These are phyloP conservation scores for Leccinum subfulvum DNA, from an alignment of 1,284 basidiomycete genomes.

Conservation along the genomic window DNA sequence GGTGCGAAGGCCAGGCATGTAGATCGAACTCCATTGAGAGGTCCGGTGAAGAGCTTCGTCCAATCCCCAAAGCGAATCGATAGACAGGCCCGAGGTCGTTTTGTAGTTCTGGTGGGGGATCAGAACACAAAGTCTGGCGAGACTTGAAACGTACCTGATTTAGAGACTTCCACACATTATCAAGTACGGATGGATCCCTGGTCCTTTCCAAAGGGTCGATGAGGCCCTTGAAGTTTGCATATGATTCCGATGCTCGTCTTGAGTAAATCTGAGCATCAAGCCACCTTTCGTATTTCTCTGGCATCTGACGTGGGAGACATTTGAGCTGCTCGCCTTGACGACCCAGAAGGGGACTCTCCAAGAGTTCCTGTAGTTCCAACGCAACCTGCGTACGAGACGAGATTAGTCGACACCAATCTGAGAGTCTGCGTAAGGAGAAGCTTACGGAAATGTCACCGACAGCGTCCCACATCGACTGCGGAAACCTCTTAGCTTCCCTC, in stretches of 20 bases:
- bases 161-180: slow-evolving; percentile 63
- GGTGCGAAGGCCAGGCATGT: slow-evolving; percentile 31
- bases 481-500: slow-evolving; percentile 67
- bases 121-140: background rate
- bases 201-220: slow-evolving; percentile 59
- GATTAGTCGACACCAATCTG: background rate
- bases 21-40: slow-evolving; percentile 60
- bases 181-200: slow-evolving; percentile 46
- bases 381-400: slow-evolving; percentile 42
- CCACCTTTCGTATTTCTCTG: slow-evolving; percentile 61
- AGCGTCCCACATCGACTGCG: slow-evolving; percentile 73
- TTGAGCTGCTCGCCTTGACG: slow-evolving; percentile 51
- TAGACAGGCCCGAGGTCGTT: slow-evolving; percentile 45
- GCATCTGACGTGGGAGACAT: slow-evolving; percentile 47
- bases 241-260: slow-evolving; percentile 48
- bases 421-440: slow-evolving; percentile 41
- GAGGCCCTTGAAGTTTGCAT: slow-evolving; percentile 52
- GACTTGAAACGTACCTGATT: slow-evolving; percentile 44
- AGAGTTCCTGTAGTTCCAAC: slow-evolving; percentile 59
- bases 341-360: slow-evolving; percentile 57
- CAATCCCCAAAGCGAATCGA: slow-evolving; percentile 66
- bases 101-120: slow-evolving; percentile 54
- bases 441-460: slow-evolving; percentile 74
- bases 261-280: slow-evolving; percentile 64
- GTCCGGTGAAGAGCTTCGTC: slow-evolving; percentile 48